Evolutionary conservation across 1,284 basidiomycete species (phyloP).

Genomic region (Pseudozyma pruni): DNA sequence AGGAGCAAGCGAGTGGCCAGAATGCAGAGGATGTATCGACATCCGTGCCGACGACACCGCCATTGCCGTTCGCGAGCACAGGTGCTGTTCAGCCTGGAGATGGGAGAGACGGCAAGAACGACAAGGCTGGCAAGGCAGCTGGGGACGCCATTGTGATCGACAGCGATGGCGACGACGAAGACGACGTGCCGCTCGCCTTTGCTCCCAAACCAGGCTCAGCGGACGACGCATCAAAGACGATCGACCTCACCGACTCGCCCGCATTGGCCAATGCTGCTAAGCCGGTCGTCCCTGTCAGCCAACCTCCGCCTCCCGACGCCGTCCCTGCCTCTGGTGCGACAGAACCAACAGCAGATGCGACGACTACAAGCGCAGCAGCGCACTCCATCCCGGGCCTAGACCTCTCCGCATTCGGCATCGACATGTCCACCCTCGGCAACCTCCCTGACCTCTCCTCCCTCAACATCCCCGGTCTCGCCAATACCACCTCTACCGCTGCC

Average conservation of each 20-base stretch:
- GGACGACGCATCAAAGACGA: constrained; percentile 13
- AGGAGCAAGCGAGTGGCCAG: neutral
- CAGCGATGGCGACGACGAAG: constrained; percentile 43
- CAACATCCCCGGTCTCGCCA: constrained; percentile 18
- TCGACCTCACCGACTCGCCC: constrained; percentile 43
- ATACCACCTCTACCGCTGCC: constrained; percentile 5
- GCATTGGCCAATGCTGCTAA: constrained; percentile 11
- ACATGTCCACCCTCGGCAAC: constrained; percentile 22
- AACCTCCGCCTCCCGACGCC: no score
- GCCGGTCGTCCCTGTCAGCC: no score
- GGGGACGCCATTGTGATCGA: constrained; percentile 47
- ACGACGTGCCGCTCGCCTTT: constrained; percentile 47
- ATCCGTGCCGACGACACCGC: constrained; percentile 11
- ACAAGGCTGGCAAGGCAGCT: constrained; percentile 7
- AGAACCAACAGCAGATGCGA: no score
- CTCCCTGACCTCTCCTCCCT: constrained; percentile 38
- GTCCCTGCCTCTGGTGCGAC: no score
- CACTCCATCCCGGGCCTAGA: constrained; percentile 18
- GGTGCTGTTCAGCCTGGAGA: neutral
- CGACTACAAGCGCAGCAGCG: neutral
- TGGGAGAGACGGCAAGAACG: neutral
- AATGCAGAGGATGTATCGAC: constrained; percentile 19
- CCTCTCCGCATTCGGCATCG: constrained; percentile 41
- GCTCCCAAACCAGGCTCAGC: constrained; percentile 27
- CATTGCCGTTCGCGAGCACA: constrained; percentile 14